Percentiles rank a stretch among this genome's conserved stretches.
phyloP scores from a whole-genome alignment of 1,284 basidiomycete genomes.

The Sphaerobolus stellatus region DNA sequence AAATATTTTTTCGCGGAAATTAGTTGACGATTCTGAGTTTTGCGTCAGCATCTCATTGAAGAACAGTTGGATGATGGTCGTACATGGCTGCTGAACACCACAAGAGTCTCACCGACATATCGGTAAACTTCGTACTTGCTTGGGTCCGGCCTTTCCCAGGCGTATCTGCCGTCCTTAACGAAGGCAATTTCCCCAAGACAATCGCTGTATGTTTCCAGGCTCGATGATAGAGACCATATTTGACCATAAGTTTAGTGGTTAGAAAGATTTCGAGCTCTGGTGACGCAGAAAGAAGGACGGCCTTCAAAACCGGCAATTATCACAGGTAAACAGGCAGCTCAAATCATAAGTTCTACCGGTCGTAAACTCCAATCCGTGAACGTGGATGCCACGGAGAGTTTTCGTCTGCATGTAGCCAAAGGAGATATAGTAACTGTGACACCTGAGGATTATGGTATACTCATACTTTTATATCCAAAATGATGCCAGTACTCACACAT shows the following conservation, averaged over 20 bases:
- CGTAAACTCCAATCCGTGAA: no score
- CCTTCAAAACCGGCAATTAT: constrained; percentile 33
- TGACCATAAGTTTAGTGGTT: constrained; percentile 43
- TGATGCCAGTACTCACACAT: no score
- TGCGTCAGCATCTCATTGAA: constrained; percentile 44
- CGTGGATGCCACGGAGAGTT: no score
- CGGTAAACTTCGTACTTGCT: constrained; percentile 45
- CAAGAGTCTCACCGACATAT: constrained; percentile 50
- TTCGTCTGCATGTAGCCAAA: no score
- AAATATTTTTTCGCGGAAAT: constrained; percentile 15
- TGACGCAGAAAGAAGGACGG: no score
- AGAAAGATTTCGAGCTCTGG: constrained; percentile 35
- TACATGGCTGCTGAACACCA: constrained; percentile 58
- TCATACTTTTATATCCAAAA: no score
- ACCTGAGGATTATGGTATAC: constrained; percentile 51
- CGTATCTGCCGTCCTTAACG: constrained; percentile 40
- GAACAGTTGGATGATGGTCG: constrained; percentile 57
- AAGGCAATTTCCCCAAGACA: constrained; percentile 39
- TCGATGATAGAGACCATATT: no score
- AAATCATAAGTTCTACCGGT: constrained; percentile 39
- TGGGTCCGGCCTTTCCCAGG: constrained; percentile 43
- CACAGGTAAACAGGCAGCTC: constrained; percentile 44
- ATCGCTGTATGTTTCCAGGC: constrained; percentile 37
- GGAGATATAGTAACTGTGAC: constrained; percentile 43
- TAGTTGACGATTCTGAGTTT: background rate